phyloP scores from a whole-genome alignment of 1,284 basidiomycete genomes.

The Heterobasidion irregulare region DNA sequence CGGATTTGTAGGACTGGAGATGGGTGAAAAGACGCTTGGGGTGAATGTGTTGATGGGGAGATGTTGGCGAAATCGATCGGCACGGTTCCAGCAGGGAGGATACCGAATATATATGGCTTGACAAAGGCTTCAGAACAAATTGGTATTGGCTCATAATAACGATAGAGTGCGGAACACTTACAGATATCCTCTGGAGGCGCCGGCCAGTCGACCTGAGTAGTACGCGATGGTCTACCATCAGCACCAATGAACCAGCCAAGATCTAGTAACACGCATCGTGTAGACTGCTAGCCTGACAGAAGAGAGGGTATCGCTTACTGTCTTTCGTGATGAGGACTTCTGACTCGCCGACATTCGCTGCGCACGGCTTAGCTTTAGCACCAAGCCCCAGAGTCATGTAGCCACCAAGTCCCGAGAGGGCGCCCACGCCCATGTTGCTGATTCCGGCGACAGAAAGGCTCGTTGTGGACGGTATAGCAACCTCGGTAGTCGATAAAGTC shows the following conservation, averaged over 20 bases:
- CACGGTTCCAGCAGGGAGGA: slow-evolving; percentile 63
- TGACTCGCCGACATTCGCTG: slow-evolving; percentile 52
- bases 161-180: slow-evolving; percentile 19
- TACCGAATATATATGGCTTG: slow-evolving; percentile 80
- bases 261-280: slow-evolving; percentile 32
- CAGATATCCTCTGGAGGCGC: slow-evolving; percentile 77
- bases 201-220: slow-evolving; percentile 67
- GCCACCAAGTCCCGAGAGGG: slow-evolving; percentile 74
- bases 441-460: slow-evolving; percentile 30
- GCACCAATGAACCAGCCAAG: slow-evolving; percentile 66
- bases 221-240: slow-evolving; percentile 59
- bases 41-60: slow-evolving; percentile 5
- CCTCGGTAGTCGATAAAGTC: slow-evolving; percentile 49
- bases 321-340: slow-evolving; percentile 78
- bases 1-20: slow-evolving; percentile 70
- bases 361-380: slow-evolving; percentile 60
- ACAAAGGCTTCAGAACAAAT: slow-evolving; percentile 47
- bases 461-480: slow-evolving; percentile 39
- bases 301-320: slow-evolving; percentile 40
- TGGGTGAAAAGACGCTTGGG: slow-evolving; percentile 28
- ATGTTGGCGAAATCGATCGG: slow-evolving; percentile 21
- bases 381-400: slow-evolving; percentile 85
- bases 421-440: slow-evolving; percentile 52
- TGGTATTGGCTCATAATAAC: no score
- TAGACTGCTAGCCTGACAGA: background rate